Percentiles rank a stretch among this genome's conserved stretches.
Conservation (phyloP, 352 stramenopile genomes). For the Pythium rhizo-oryzae region DNA sequence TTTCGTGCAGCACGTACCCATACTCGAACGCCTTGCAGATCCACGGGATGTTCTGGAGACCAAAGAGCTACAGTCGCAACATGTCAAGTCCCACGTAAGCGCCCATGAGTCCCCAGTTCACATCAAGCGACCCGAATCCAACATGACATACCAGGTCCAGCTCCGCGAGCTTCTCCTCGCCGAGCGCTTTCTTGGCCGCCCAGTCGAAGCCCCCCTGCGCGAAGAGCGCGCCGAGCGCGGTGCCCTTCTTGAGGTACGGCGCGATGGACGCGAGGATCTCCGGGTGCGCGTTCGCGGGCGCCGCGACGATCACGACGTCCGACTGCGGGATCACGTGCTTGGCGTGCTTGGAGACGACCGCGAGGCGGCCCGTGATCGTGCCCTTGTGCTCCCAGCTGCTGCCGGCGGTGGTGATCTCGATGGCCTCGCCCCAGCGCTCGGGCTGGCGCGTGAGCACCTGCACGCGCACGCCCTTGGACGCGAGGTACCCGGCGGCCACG, state of each 20-base stretch:
- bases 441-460: conserved; percentile 85
- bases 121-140: neutral
- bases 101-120: no score
- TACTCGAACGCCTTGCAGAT: conserved; percentile 93
- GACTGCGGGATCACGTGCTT: conserved; percentile 86
- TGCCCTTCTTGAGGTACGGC: conserved; percentile 86
- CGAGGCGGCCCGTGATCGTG: conserved; percentile 68
- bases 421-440: conserved; percentile 72
- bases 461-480: conserved; percentile 81
- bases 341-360: conserved; percentile 79
- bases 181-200: conserved; percentile 89
- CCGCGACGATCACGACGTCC: conserved; percentile 91
- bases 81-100: conserved; percentile 12
- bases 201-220: conserved; percentile 93
- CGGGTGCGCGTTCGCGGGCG: conserved; percentile 87
- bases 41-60: conserved; percentile 94
- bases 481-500: conserved; percentile 88
- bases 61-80: conserved; percentile 70
- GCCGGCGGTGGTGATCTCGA: conserved; percentile 81
- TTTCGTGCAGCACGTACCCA: conserved; percentile 36
- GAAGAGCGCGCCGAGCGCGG: conserved; percentile 87
- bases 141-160: conserved; percentile 55
- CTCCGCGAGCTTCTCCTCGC: conserved; percentile 51
- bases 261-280: conserved; percentile 76
- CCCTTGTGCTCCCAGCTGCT: conserved; percentile 88